Percentiles rank a stretch among this genome's conserved stretches.
These are phyloP conservation scores for Diutina rugosa DNA, from an alignment of 1,139 yeast genomes.

Conservation along the genomic window DNA sequence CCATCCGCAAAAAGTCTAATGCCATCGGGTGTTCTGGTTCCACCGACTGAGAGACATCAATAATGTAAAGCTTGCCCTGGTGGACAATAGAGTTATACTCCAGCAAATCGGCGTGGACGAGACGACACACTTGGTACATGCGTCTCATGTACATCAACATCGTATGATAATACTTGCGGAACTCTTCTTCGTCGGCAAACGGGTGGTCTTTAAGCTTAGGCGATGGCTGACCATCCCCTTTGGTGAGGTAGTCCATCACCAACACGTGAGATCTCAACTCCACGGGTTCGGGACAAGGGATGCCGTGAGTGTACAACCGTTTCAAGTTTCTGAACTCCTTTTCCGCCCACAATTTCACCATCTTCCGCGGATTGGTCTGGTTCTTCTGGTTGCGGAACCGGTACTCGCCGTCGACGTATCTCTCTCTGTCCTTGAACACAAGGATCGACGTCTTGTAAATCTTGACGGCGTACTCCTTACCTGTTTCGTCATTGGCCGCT, in stretches of 20 bases:
- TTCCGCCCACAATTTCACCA: conserved; percentile 98
- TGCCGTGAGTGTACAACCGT: conserved; percentile 62
- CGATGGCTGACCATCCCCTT: conserved; percentile 74
- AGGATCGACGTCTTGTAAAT: conserved; percentile 92
- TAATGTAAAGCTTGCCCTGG: conserved; percentile 65
- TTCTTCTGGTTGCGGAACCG: conserved; percentile 75
- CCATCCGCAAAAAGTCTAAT: conserved; percentile 90
- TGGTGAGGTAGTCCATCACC: conserved; percentile 83
- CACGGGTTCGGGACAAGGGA: conserved; percentile 87
- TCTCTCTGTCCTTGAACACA: conserved; percentile 89
- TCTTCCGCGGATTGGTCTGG: conserved; percentile 88
- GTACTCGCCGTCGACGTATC: conserved; percentile 94
- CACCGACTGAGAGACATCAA: conserved; percentile 95
- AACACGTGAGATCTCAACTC: conserved; percentile 82
- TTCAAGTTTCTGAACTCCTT: conserved; percentile 90
- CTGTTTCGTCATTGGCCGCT: conserved; percentile 59
- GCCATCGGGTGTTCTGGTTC: conserved; percentile 98
- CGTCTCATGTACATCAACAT: conserved; percentile 77
- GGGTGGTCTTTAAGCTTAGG: conserved; percentile 80
- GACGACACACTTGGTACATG: conserved; percentile 74
- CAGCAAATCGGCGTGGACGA: conserved; percentile 94
- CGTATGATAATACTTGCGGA: conserved; percentile 58
- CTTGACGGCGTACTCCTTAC: conserved; percentile 68
- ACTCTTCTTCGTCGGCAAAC: conserved; percentile 50
- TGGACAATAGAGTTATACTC: conserved; percentile 91